Conservation (phyloP, 1,284 basidiomycete genomes). For the Ustilago curta region DNA sequence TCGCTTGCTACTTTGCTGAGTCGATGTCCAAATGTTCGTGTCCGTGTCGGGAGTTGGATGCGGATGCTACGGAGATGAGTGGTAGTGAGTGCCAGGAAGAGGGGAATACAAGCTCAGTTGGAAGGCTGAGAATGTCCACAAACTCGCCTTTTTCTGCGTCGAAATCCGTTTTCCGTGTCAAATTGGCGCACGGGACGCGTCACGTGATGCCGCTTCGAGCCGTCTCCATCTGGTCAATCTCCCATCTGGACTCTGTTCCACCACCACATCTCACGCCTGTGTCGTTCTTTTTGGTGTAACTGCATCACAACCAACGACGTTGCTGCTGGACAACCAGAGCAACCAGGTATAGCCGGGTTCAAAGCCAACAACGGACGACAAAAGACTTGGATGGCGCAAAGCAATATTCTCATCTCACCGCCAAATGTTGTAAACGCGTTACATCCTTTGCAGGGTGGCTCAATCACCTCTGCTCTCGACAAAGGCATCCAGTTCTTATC, state of each 20-base stretch:
- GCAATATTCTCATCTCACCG: neutral
- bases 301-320: neutral
- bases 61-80: neutral
- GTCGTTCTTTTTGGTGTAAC: neutral
- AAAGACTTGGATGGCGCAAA: constrained; percentile 6
- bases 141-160: constrained; percentile 3
- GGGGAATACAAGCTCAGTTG: constrained; percentile 7
- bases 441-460: constrained; percentile 28
- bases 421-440: constrained; percentile 33
- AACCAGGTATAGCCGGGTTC: neutral
- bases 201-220: constrained; percentile 30
- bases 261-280: neutral
- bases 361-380: neutral
- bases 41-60: no score
- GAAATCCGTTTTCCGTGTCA: constrained; percentile 36
- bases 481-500: neutral
- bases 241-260: constrained; percentile 8
- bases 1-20: neutral
- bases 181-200: constrained; percentile 8
- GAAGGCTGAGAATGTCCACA: constrained; percentile 23
- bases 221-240: constrained; percentile 22
- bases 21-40: neutral
- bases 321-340: neutral
- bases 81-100: constrained; percentile 8
- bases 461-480: constrained; percentile 22